phyloP scores from a whole-genome alignment of 106 monocot genomes.

The Ottelia alismoides region DNA sequence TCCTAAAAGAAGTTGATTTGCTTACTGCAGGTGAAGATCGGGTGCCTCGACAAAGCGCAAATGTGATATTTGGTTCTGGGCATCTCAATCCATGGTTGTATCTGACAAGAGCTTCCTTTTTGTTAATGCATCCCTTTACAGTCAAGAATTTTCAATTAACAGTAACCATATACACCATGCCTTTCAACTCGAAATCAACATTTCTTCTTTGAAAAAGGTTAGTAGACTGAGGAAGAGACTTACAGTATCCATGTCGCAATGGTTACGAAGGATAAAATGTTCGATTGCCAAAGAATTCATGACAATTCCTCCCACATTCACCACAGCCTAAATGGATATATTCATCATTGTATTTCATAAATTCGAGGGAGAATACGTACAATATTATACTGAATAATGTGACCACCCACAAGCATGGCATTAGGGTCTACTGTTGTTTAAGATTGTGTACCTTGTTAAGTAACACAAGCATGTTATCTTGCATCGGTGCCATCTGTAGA shows the following conservation, averaged over 20 bases:
- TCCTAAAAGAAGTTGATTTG: background rate
- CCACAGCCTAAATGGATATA: slow-evolving; percentile 46
- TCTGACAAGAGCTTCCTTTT: slow-evolving; percentile 33
- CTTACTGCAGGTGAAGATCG: slow-evolving; percentile 87
- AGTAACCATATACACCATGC: no score
- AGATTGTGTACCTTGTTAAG: slow-evolving; percentile 49
- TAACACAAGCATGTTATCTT: slow-evolving; percentile 48
- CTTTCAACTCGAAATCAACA: no score
- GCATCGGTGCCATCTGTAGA: slow-evolving; percentile 47
- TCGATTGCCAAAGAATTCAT: slow-evolving; percentile 84
- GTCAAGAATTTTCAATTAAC: no score
- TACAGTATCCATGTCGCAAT: no score
- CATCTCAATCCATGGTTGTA: slow-evolving; percentile 51
- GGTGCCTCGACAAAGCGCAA: slow-evolving; percentile 88
- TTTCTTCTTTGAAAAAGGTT: no score
- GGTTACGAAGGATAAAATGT: slow-evolving; percentile 88
- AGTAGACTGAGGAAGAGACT: no score
- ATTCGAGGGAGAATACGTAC: no score
- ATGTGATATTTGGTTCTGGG: slow-evolving; percentile 82
- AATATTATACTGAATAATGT: no score
- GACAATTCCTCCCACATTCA: slow-evolving; percentile 74
- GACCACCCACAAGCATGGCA: no score
- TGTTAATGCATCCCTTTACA: slow-evolving; percentile 32
- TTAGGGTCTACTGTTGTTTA: no score
- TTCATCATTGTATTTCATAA: no score